These are phyloP conservation scores for Jaapia argillacea DNA, from an alignment of 768 basidiomycete species.

Conservation along the genomic window DNA sequence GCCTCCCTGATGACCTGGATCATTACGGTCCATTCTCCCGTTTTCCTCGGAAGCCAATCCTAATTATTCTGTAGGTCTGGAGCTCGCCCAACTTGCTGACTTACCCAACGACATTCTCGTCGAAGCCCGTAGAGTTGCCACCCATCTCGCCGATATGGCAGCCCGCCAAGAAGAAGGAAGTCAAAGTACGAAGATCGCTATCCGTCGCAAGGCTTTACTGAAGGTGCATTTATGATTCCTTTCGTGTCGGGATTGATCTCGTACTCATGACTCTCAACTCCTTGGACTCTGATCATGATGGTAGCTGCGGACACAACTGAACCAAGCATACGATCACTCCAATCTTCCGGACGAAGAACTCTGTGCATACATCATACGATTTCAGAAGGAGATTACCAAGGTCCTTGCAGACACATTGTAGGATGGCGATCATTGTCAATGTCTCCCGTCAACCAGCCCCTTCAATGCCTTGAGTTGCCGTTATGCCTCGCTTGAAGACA, in stretches of 20 bases:
- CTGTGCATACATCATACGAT: slow-evolving; percentile 47
- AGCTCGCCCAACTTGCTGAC: slow-evolving; percentile 82
- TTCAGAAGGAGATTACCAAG: slow-evolving; percentile 59
- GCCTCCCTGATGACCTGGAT: slow-evolving; percentile 44
- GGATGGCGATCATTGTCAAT: background rate
- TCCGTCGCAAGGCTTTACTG: slow-evolving; percentile 58
- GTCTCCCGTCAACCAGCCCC: background rate
- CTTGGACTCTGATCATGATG: slow-evolving; percentile 1
- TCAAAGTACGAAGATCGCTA: slow-evolving; percentile 43
- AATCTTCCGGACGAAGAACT: slow-evolving; percentile 66
- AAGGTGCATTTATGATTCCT: slow-evolving; percentile 35
- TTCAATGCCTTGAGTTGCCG: background rate
- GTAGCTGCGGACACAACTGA: slow-evolving; percentile 69
- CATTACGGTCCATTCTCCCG: slow-evolving; percentile 52
- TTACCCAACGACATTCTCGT: slow-evolving; percentile 62
- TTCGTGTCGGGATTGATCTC: no score
- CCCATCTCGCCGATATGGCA: slow-evolving; percentile 46
- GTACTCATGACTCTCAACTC: slow-evolving; percentile 1
- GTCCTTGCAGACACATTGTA: background rate
- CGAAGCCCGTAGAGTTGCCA: slow-evolving; percentile 54
- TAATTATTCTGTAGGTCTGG: slow-evolving; percentile 49
- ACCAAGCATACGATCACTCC: slow-evolving; percentile 64
- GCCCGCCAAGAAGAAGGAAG: slow-evolving; percentile 50
- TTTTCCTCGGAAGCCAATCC: background rate
- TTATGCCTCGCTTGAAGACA: no score